A percentile compares a stretch with the other conserved stretches of the same genome.
Evolutionary conservation across 345 rosid genomes (phyloP).

Genomic region (Sonneratia alba): DNA sequence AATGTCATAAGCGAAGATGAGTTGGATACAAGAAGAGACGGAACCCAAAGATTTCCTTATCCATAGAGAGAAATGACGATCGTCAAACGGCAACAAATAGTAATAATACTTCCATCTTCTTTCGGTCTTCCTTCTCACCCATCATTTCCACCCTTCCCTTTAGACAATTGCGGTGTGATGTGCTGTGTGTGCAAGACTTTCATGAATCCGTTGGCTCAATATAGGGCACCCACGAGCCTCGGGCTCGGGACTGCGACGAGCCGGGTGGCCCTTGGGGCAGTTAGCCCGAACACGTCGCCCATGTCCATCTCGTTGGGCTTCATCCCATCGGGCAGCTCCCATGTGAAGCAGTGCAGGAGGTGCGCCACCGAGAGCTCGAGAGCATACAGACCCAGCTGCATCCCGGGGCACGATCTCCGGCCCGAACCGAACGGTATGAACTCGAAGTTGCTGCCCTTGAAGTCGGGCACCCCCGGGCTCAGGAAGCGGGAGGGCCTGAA

Average conservation of each 20-base stretch:
- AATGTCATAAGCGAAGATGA: too few species aligned
- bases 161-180: too few species aligned
- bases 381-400: conserved; percentile 34
- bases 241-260: conserved; percentile 25
- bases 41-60: too few species aligned
- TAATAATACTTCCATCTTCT: too few species aligned
- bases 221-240: conserved; percentile 12
- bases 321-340: conserved; percentile 34
- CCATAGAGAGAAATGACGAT: too few species aligned
- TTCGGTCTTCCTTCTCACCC: too few species aligned
- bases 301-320: conserved; percentile 26
- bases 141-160: too few species aligned
- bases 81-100: too few species aligned
- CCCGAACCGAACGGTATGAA: conserved; percentile 39
- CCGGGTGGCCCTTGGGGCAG: conserved; percentile 33
- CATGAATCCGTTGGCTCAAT: too few species aligned
- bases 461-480: conserved; percentile 20
- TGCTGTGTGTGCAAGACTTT: too few species aligned
- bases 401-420: conserved; percentile 31
- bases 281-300: conserved; percentile 35
- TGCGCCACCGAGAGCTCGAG: conserved; percentile 26
- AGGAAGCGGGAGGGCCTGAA: conserved; percentile 28
- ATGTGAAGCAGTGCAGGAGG: conserved; percentile 26
- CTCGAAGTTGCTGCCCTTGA: conserved; percentile 25
- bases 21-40: too few species aligned